These are phyloP conservation scores for Fusarium citri DNA, from an alignment of 2,329 filamentous ascomycete genomes.

Conservation along the genomic window DNA sequence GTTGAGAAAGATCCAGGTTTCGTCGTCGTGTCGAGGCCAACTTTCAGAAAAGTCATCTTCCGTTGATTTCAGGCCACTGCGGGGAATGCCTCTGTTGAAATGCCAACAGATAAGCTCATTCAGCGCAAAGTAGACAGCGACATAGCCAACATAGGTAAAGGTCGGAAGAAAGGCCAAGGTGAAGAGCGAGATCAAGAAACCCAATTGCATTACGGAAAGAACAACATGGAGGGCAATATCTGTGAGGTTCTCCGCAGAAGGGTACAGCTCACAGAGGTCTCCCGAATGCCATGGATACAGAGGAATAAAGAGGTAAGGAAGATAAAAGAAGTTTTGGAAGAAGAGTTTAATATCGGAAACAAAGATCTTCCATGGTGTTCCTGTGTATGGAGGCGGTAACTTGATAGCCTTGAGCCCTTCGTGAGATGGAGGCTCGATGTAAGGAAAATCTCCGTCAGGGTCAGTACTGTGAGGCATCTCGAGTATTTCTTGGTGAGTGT, in stretches of 20 bases:
- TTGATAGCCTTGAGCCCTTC: conserved; percentile 8
- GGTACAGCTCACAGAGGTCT: conserved; percentile 16
- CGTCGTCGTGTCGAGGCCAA: conserved; percentile 26
- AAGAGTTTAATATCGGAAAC: conserved; percentile 15
- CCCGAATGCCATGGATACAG: conserved; percentile 10
- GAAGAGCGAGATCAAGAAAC: conserved; percentile 14
- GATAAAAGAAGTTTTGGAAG: conserved; percentile 13
- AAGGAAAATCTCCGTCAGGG: conserved; percentile 1
- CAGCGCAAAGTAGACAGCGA: background rate
- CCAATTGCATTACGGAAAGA: conserved; percentile 7
- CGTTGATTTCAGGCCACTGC: conserved; percentile 14
- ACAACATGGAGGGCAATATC: conserved; percentile 13
- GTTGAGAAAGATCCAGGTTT: conserved; percentile 36
- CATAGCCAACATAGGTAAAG: conserved; percentile 6
- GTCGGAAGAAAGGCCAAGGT: background rate
- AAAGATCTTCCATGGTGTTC: conserved; percentile 16
- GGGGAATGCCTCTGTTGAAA: conserved; percentile 23
- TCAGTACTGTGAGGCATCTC: background rate
- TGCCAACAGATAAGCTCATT: conserved; percentile 24
- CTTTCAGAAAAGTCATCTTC: conserved; percentile 6
- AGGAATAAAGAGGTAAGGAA: conserved; percentile 15
- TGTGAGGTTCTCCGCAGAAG: conserved; percentile 5
- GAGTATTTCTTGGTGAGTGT: background rate
- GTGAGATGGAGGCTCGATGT: conserved; percentile 14
- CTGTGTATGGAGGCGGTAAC: conserved; percentile 24